Conservation (phyloP, 192 early-diverging fungal genomes). For the Coemansia javaensis region DNA sequence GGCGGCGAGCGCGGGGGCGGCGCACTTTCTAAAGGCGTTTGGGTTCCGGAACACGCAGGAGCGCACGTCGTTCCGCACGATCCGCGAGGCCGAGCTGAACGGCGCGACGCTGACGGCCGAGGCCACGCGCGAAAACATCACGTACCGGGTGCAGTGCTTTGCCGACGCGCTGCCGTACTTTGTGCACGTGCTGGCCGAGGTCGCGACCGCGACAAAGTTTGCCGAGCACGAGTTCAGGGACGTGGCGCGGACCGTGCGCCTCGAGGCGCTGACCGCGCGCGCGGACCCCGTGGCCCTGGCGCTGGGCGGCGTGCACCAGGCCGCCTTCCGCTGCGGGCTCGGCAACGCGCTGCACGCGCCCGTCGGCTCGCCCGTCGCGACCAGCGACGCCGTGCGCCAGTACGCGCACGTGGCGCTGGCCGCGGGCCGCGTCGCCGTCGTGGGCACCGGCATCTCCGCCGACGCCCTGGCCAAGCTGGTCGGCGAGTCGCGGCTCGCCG, state of each 20-base stretch:
- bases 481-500: slow-evolving; percentile 51
- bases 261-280: slow-evolving; percentile 64
- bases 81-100: slow-evolving; percentile 87
- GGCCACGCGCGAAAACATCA: slow-evolving; percentile 77
- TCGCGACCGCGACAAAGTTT: slow-evolving; percentile 76
- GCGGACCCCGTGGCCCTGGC: slow-evolving; percentile 60
- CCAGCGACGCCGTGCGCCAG: slow-evolving; percentile 62
- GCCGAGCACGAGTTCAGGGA: slow-evolving; percentile 83
- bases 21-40: slow-evolving; percentile 88
- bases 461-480: slow-evolving; percentile 65
- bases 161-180: slow-evolving; percentile 78
- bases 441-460: slow-evolving; percentile 78
- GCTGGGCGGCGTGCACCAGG: slow-evolving; percentile 77
- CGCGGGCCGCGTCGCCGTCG: slow-evolving; percentile 72
- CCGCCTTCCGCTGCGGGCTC: slow-evolving; percentile 90
- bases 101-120: slow-evolving; percentile 79
- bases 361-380: slow-evolving; percentile 57
- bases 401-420: slow-evolving; percentile 71
- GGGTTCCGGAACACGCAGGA: slow-evolving; percentile 79
- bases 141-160: slow-evolving; percentile 87
- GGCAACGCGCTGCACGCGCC: slow-evolving; percentile 90
- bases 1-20: slow-evolving; percentile 67
- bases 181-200: slow-evolving; percentile 74
- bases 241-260: slow-evolving; percentile 56
- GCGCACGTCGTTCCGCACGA: slow-evolving; percentile 79